A percentile compares a stretch with the other conserved stretches of the same genome.
Conservation (phyloP, 805 yeast genomes). For the Priceomyces haplophilus region DNA sequence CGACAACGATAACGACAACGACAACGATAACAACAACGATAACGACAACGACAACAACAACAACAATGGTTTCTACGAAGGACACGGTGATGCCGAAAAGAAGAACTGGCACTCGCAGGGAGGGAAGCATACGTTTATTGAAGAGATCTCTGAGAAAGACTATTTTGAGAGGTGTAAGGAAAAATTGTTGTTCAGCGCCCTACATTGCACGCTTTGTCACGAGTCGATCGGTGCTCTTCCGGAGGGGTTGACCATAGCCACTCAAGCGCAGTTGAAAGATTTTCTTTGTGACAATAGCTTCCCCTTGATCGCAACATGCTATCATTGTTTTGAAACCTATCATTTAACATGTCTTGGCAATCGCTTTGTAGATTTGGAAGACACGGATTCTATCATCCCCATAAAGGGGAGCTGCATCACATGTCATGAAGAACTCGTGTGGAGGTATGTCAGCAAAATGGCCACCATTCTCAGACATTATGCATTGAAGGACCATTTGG, state of each 20-base stretch:
- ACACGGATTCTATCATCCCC: slow-evolving; percentile 11
- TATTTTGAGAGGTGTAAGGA: slow-evolving; percentile 10
- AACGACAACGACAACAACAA: too few species aligned
- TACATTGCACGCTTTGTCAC: slow-evolving; percentile 31
- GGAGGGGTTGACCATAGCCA: slow-evolving; percentile 10
- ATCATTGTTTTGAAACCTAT: slow-evolving; percentile 28
- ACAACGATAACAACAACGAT: slow-evolving; percentile 22
- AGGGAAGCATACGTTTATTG: too few species aligned
- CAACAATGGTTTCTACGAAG: too few species aligned
- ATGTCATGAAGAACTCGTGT: slow-evolving; percentile 15
- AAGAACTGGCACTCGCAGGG: too few species aligned
- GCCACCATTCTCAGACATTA: slow-evolving; percentile 21
- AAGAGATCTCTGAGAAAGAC: slow-evolving; percentile 12
- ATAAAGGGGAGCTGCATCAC: slow-evolving; percentile 12
- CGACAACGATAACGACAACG: not conserved
- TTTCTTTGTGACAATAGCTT: slow-evolving; percentile 8
- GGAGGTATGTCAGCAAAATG: slow-evolving; percentile 18
- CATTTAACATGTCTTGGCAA: slow-evolving; percentile 43
- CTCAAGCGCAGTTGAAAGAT: slow-evolving; percentile 4
- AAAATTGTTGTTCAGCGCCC: slow-evolving; percentile 14
- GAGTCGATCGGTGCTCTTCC: slow-evolving; percentile 32
- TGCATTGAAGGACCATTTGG: slow-evolving; percentile 12
- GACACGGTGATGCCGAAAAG: too few species aligned
- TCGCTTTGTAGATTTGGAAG: slow-evolving; percentile 1
- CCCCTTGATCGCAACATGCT: slow-evolving; percentile 36